A percentile compares a stretch with the other conserved stretches of the same genome.
Evolutionary conservation across 2,329 filamentous ascomycete genomes (phyloP).

Genomic region (Colletotrichum sp.): DNA sequence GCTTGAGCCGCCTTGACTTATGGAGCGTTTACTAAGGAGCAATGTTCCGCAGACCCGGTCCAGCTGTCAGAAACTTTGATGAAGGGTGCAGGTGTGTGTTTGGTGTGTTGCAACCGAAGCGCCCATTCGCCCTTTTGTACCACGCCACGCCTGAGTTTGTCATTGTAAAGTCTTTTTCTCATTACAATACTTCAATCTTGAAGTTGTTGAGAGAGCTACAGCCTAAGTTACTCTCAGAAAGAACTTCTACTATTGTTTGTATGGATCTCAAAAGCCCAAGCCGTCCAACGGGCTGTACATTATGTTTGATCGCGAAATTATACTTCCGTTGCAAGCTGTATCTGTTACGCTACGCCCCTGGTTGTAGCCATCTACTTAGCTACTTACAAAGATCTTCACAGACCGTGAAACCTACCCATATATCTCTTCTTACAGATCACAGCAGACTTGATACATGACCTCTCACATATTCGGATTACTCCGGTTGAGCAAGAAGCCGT

Average conservation of each 20-base stretch:
- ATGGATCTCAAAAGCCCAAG: neutral
- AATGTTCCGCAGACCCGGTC: neutral
- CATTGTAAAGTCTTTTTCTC: neutral
- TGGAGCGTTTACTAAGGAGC: neutral
- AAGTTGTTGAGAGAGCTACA: neutral
- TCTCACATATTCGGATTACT: neutral
- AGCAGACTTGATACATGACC: neutral
- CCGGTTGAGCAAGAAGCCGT: no score
- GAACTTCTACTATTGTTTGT: neutral
- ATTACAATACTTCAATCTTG: neutral
- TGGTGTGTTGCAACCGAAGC: neutral
- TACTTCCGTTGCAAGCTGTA: neutral
- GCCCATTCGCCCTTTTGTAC: neutral
- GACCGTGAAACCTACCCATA: accelerated
- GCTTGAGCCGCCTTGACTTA: neutral
- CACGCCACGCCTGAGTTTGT: neutral
- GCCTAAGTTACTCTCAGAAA: neutral
- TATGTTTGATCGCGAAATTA: neutral
- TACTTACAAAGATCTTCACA: no score
- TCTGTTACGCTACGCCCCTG: neutral
- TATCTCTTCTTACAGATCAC: neutral
- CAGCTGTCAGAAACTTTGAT: neutral
- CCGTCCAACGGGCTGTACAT: neutral
- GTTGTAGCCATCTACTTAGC: neutral
- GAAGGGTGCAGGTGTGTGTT: neutral